Base-by-base conservation (phyloP, 2,329 filamentous ascomycete genomes). In the Cordyceps cicadae region DNA sequence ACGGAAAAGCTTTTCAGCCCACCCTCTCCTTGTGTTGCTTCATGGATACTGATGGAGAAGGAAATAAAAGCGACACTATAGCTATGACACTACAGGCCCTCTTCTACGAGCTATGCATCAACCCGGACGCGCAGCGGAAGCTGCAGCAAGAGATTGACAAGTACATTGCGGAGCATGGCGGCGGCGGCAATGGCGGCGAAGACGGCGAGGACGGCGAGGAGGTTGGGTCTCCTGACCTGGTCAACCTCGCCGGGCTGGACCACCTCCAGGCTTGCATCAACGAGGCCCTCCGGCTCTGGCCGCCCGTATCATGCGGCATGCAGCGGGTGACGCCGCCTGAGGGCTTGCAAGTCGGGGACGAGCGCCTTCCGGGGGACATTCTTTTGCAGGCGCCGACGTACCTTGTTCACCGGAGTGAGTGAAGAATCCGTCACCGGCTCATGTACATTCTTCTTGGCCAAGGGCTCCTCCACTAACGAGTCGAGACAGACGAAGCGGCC, bases 201-300 rank as follows among this genome's bases (percentile, higher is more conserved):
- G n/a, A n/a, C n/a, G n/a, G 26, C 26, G 26, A 29, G 26, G 26
- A 29, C 26, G 26, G 29, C 29, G 29, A 29, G 5, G 29, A 1
- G 29, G 29, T 3, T 29, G 29, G 29, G 29, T 29, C 29, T 11
- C 48, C 60, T 8, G 67, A 67, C n/a, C 59, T 62, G 48, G 55
- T 51, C 11, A 63, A 54, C 0, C 64, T 72, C 5, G 63, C 65
- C 3, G 67, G 66, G 45, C 61, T 71, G 34, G 60, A 63, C 17
- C 67, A 70, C 48, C 68, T 76, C 12, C 68, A 73, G 51, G 75
- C 71, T 3, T 66, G 68, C 41, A 73, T 79, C 51, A 70, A 78
- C 51, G 77, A 79, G 62, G 55, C 72, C 0, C 66, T 77, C 39
- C 68, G 76, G 0, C 63, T 78, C 4, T 66, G 73, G 48, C 75